Evolutionary conservation across 1,139 yeast genomes (phyloP).

Genomic region (Protomyces lactucae-debilis): DNA sequence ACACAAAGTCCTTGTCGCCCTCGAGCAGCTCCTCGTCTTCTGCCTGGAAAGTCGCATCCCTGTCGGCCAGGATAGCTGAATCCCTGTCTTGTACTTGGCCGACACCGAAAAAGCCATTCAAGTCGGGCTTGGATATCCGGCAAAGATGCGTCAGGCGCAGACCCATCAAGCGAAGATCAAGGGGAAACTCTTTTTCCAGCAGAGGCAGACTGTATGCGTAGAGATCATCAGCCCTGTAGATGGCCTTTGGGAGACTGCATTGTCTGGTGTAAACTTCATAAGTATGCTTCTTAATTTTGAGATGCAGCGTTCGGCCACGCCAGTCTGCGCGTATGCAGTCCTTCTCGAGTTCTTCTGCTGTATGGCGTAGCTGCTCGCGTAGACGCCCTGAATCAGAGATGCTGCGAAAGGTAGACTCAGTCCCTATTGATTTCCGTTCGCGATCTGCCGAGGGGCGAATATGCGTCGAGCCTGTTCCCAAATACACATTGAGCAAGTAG

Average conservation of each 20-base stretch:
- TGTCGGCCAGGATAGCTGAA: neutral
- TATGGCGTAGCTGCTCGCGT: constrained; percentile 29
- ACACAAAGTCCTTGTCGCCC: constrained; percentile 5
- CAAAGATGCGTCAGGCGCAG: constrained; percentile 28
- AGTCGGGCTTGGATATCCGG: constrained; percentile 6
- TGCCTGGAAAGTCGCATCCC: constrained; percentile 11
- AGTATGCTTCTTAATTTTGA: constrained; percentile 33
- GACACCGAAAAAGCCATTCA: constrained; percentile 5
- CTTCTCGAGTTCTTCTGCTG: constrained; percentile 32
- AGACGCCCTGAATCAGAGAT: constrained; percentile 27
- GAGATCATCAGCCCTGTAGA: constrained; percentile 32
- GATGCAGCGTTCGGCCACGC: constrained; percentile 33
- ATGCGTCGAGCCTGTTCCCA: constrained; percentile 34
- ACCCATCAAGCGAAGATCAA: constrained; percentile 34
- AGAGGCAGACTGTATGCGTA: constrained; percentile 31
- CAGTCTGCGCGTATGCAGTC: constrained; percentile 32
- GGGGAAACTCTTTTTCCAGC: constrained; percentile 32
- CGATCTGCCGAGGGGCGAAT: constrained; percentile 32
- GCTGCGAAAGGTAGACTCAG: constrained; percentile 33
- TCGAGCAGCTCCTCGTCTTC: constrained; percentile 21
- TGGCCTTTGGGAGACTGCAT: constrained; percentile 28
- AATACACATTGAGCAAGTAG: constrained; percentile 32
- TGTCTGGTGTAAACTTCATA: constrained; percentile 34
- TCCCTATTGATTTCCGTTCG: constrained; percentile 35
- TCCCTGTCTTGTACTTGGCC: neutral